Evolutionary conservation across 192 early-diverging fungal species (phyloP), one percentile per base, ranked within the genome.

Genomic region (Powellomyces hirtus): DNA sequence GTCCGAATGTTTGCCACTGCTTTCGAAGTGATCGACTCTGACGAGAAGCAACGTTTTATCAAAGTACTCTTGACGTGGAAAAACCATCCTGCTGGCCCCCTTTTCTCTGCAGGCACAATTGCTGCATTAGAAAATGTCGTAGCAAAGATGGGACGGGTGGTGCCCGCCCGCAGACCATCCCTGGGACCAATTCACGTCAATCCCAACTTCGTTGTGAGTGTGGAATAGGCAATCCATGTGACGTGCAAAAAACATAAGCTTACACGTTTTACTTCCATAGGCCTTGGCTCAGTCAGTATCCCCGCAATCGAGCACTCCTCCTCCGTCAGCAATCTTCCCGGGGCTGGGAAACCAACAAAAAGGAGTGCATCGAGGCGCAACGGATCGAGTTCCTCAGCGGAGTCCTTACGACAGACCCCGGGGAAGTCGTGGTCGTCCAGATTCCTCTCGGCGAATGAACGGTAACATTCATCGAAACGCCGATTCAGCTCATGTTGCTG

Each of bases 51-150:
- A 30, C 82, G 89, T 57, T 89, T 98, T 77, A 84, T 90, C 55
- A 84, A 87, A 35, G 79, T 96, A 2, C 71, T 96, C 35, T 73
- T 72, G 5, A 96, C 95, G 0, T 98, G 96, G 96, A 89, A 86
- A 68, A 73, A 77, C 59, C 80, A 87, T 26, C 90, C 84, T 64
- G 78, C 83, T 59, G 70, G 71, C 11, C 86, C 84, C 31, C 74
- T 92, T 4, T 92, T 90, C 71, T 56, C 85, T 14, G 69, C 76
- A 11, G 76, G 80, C 44, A 64, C 82, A 11, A 77, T 88, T 64
- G 71, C 75, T 55, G 16, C 84, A 88, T 58, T 86, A 4, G 72
- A 66, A 22, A 87, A 31, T 68, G 75, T 38, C 61, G 78, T 27
- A 36, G 84, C 64, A 36, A 60, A 56, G 27, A 49, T 51, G 40